Conservation (phyloP, 495 filamentous ascomycete genomes). For the Neurospora intermedia region DNA sequence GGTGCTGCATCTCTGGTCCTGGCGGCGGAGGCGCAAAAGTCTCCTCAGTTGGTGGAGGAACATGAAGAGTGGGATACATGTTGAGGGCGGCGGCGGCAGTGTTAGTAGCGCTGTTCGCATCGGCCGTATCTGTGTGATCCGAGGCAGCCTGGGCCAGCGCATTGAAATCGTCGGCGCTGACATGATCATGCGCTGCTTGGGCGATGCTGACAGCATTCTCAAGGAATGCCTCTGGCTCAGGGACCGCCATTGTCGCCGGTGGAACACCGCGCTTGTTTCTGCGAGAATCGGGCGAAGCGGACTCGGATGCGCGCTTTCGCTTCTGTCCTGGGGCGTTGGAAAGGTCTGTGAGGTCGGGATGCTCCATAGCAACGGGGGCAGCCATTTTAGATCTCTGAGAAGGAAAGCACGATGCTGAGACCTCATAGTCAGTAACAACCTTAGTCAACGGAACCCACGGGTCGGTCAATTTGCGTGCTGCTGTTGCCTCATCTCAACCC, state of each 20-base stretch:
- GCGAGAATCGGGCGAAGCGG: slow-evolving; percentile 32
- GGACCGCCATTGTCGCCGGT: slow-evolving; percentile 25
- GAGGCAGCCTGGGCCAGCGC: slow-evolving; percentile 36
- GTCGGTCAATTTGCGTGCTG: background rate
- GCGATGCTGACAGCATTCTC: slow-evolving; percentile 37
- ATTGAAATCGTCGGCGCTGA: slow-evolving; percentile 36
- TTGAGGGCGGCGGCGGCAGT: slow-evolving; percentile 62
- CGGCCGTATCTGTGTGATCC: slow-evolving; percentile 35
- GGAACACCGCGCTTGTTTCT: slow-evolving; percentile 35
- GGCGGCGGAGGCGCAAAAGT: slow-evolving; percentile 41
- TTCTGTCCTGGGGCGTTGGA: slow-evolving; percentile 30
- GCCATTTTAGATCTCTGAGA: slow-evolving; percentile 25
- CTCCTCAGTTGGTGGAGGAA: slow-evolving; percentile 61
- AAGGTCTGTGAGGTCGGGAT: slow-evolving; percentile 22
- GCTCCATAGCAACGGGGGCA: slow-evolving; percentile 32
- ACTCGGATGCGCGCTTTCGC: slow-evolving; percentile 34
- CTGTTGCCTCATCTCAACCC: background rate
- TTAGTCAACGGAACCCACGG: background rate
- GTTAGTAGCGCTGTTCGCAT: slow-evolving; percentile 44
- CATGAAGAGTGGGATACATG: slow-evolving; percentile 55
- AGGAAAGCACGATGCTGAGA: background rate
- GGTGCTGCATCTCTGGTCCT: slow-evolving; percentile 15
- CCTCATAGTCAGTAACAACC: background rate
- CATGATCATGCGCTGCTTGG: slow-evolving; percentile 32
- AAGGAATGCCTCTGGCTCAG: slow-evolving; percentile 30